Base-by-base conservation (phyloP, 1,284 basidiomycete species). In the Leucoagaricus sp. region DNA sequence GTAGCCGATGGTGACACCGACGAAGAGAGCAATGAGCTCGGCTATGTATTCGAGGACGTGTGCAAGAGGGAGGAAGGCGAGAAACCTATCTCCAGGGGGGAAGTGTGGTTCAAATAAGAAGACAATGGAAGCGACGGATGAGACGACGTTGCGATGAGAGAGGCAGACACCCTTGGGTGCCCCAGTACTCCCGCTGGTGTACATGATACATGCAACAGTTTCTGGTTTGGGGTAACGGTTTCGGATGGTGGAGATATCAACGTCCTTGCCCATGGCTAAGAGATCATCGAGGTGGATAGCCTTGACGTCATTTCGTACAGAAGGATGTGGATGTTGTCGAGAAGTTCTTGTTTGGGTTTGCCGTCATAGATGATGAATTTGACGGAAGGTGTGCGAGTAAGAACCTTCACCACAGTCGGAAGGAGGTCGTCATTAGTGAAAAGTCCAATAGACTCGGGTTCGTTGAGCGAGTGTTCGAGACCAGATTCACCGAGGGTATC, bases 401-500 rank as follows among this genome's bases (percentile, higher is more conserved):
- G 75, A 55, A 95, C 84, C 57, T 85, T 85, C 50, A 79, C 69
- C 19, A 94, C 75, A 21, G 82, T 87, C 8, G 81, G 78, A 42
- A 98, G 84, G 15, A 98, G 85, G 25, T 93, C 89, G 33, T 89
- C 87, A 65, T 98, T 96, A 63, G 95, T 96, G 74, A 96, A 98
- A 61, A 97, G 75, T 55, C 87, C 90, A 40, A 86, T 81, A 58
- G 92, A 94, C 41, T 89, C 80, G 6, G 96, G 95, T 70, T 98
- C 94, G 72, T 90, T 89, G 56, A 97, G 83, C 5, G 94, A 94
- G 72, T 97, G 94, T 15, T 86, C 76, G n/a, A 98, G 86, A 54
- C 93, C 91, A 5, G 82, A 74, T 63, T 90, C 87, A 52, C 95
- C 94, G 42, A 97, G 87, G 1, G 94, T 95, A 70, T 96, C 95